Percentiles rank a stretch among this genome's conserved stretches.
Conservation (phyloP, 768 basidiomycete species). For the Vararia minispora region DNA sequence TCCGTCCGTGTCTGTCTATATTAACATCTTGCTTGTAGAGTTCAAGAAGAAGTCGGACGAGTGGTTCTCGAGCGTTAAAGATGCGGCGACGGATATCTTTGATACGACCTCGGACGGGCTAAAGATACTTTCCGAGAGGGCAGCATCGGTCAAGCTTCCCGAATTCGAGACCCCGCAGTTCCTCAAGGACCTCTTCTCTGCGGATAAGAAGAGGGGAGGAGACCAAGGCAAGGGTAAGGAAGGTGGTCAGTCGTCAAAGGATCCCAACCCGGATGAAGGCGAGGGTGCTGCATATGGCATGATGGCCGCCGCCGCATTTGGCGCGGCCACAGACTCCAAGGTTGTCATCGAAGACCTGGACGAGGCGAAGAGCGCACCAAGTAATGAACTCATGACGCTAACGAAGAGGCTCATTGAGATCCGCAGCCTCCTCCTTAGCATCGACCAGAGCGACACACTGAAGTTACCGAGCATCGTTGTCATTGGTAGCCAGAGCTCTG, state of each 20-base stretch:
- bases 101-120: conserved; percentile 64
- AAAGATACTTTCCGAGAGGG: conserved; percentile 43
- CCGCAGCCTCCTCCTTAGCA: conserved; percentile 84
- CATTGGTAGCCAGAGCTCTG: conserved; percentile 96
- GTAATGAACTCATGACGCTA: conserved; percentile 85
- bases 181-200: conserved; percentile 49
- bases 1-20: conserved; percentile 3
- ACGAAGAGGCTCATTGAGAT: conserved; percentile 96
- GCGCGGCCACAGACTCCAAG: conserved; percentile 59
- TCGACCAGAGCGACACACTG: conserved; percentile 90
- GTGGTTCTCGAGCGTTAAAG: conserved; percentile 57
- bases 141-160: conserved; percentile 50
- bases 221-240: conserved; percentile 25
- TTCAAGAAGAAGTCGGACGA: conserved; percentile 55
- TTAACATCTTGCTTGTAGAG: conserved; percentile 31
- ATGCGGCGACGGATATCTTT: conserved; percentile 58
- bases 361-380: conserved; percentile 30
- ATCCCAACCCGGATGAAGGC: conserved; percentile 36
- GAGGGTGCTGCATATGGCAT: conserved; percentile 61
- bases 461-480: conserved; percentile 97
- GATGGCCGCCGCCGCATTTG: conserved; percentile 67
- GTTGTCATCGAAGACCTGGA: conserved; percentile 21
- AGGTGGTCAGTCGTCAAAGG: conserved; percentile 27
- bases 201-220: conserved; percentile 13
- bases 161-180: conserved; percentile 52